Conservation (phyloP, 169 alveolate genomes). For the Plasmodium inui region DNA sequence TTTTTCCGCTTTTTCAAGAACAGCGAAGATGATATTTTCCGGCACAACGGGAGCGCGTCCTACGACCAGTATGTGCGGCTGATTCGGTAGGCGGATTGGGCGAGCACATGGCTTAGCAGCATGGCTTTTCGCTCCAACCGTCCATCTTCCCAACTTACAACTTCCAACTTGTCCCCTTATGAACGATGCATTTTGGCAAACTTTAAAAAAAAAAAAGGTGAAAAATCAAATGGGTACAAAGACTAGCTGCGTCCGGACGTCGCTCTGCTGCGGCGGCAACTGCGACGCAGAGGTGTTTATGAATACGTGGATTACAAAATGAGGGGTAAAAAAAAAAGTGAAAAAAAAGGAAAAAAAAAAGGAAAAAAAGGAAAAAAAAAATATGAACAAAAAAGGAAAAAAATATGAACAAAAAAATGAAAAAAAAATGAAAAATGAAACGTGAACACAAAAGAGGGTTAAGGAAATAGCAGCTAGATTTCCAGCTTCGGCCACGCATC, state of each 20-base stretch:
- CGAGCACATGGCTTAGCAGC: not conserved
- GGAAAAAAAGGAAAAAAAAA: too few relatives aligned
- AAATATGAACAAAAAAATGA: not conserved
- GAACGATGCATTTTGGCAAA: not conserved
- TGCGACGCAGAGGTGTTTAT: not conserved
- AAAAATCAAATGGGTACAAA: not conserved
- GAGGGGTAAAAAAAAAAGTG: not conserved
- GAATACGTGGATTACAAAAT: not conserved
- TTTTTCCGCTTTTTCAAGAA: conserved; percentile 35
- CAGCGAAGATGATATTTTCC: conserved; percentile 16
- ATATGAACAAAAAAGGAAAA: too few relatives aligned
- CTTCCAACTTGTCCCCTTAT: not conserved
- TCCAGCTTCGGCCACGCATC: not conserved
- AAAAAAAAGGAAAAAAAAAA: not conserved
- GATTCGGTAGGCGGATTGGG: not conserved
- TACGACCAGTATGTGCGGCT: conserved; percentile 24
- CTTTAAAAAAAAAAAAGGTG: not conserved
- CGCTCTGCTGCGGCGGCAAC: not conserved
- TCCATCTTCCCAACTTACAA: not conserved
- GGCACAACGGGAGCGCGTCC: conserved; percentile 36
- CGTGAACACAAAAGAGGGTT: not conserved
- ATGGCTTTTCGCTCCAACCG: not conserved
- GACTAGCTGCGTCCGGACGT: not conserved
- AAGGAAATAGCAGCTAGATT: not conserved
- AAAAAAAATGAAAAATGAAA: not conserved